Percentiles rank a stretch among this genome's conserved stretches.
phyloP scores from a whole-genome alignment of 2,329 filamentous ascomycete genomes.

The Botrytis galanthina region DNA sequence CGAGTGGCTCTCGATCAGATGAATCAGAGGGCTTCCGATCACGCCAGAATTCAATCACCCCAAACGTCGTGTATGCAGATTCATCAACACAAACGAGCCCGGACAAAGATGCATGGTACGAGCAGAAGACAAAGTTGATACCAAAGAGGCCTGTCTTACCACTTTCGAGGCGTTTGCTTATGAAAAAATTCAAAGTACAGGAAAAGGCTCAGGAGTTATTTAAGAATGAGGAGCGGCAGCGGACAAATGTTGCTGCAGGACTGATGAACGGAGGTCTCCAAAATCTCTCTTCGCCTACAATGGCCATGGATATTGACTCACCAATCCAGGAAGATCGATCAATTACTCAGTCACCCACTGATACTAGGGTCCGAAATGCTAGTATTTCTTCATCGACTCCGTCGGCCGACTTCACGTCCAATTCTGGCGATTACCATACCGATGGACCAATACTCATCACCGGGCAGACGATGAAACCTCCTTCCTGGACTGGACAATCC shows the following conservation, averaged over 20 bases:
- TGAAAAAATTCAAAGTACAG: slow-evolving; percentile 33
- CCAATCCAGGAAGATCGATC: slow-evolving; percentile 23
- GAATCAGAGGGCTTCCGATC: slow-evolving; percentile 26
- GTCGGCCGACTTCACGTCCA: slow-evolving; percentile 28
- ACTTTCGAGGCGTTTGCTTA: slow-evolving; percentile 35
- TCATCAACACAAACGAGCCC: slow-evolving; percentile 37
- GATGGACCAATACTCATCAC: slow-evolving; percentile 32
- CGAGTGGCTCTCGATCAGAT: slow-evolving; percentile 19
- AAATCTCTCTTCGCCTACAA: slow-evolving; percentile 26
- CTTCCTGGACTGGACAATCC: slow-evolving; percentile 33
- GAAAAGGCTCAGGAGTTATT: slow-evolving; percentile 22
- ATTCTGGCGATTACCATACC: slow-evolving; percentile 31
- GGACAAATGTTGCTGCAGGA: slow-evolving; percentile 14
- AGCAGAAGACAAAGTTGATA: slow-evolving; percentile 21
- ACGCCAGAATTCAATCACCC: slow-evolving; percentile 29
- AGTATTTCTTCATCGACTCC: slow-evolving; percentile 34
- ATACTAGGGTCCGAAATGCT: slow-evolving; percentile 28
- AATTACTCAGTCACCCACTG: slow-evolving; percentile 29
- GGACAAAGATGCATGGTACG: slow-evolving; percentile 38
- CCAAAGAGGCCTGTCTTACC: slow-evolving; percentile 33
- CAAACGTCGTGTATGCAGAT: slow-evolving; percentile 34
- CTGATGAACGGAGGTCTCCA: slow-evolving; percentile 21
- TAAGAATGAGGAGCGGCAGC: slow-evolving; percentile 22
- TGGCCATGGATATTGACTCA: slow-evolving; percentile 32
- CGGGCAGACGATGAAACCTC: slow-evolving; percentile 34